Conservation (phyloP, 2,329 filamentous ascomycete species). For the Phialemonium atrogriseum region DNA sequence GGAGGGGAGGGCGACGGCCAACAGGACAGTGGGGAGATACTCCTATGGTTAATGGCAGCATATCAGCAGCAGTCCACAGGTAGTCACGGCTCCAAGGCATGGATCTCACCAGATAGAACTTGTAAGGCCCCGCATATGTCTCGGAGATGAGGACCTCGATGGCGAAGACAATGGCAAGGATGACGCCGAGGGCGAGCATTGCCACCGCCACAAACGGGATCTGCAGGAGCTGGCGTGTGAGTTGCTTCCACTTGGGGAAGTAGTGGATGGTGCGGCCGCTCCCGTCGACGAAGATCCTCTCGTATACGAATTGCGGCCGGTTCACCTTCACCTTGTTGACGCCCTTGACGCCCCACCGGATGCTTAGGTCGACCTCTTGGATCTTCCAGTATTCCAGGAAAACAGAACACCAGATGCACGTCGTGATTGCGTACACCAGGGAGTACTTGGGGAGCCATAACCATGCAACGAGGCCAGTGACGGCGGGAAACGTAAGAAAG, state of each 20-base stretch:
- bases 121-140: slow-evolving; percentile 62
- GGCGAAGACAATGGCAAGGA: slow-evolving; percentile 63
- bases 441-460: slow-evolving; percentile 63
- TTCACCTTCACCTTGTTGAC: slow-evolving; percentile 60
- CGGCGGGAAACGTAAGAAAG: slow-evolving; percentile 62
- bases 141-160: slow-evolving; percentile 71
- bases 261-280: slow-evolving; percentile 53
- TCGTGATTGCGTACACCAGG: slow-evolving; percentile 57
- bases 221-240: slow-evolving; percentile 58
- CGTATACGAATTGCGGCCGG: slow-evolving; percentile 55
- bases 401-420: slow-evolving; percentile 61
- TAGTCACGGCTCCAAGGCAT: background rate
- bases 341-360: slow-evolving; percentile 65
- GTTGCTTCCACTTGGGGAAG: slow-evolving; percentile 57
- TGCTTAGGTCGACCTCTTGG: slow-evolving; percentile 60
- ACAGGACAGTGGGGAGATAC: slow-evolving; percentile 63
- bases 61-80: slow-evolving; percentile 5
- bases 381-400: slow-evolving; percentile 79
- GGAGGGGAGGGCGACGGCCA: slow-evolving; percentile 59
- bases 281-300: slow-evolving; percentile 52
- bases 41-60: slow-evolving; percentile 47
- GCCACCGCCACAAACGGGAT: slow-evolving; percentile 60
- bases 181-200: slow-evolving; percentile 48
- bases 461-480: slow-evolving; percentile 61
- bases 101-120: slow-evolving; percentile 51